Base-by-base conservation (phyloP, 148 eudicot species). In the Silene latifolia region DNA sequence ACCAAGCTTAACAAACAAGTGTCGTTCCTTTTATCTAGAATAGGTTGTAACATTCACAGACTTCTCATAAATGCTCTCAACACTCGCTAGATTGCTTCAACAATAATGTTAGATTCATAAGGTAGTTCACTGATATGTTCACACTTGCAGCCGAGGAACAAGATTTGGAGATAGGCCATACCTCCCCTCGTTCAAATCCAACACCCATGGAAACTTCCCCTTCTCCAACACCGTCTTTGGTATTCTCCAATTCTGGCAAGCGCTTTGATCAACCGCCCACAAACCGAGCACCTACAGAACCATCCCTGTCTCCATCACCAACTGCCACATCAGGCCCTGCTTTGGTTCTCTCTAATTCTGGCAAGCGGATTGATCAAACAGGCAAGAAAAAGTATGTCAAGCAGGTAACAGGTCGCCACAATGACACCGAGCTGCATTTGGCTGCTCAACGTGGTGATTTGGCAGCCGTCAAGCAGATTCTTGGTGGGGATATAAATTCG, bases 361-460 rank as follows among this genome's bases (percentile, higher is more conserved):
- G 91, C 17, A 92, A 92, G 77, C 87, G 97, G 53, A 90, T 92
- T 4, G 92, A 90, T 77, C 97, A 92, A 71, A 83, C 91, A 3
- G 95, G 92, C 11, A 92, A 86, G 83, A 92, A 92, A 73, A 92
- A 92, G 84, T 92, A 92, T 69, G 93, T 92, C 51, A 92, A 89
- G 74, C 93, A 91, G 74, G 97, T 92, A 48, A 92, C 93, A 4
- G 97, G 97, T 67, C 87, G 94, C 24, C 89, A 92, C 79, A 92
- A 92, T 23, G 94, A 92, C 78, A 89, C 97, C 0, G 94, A 88
- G 81, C 87, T 92, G 32, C 97, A 92, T 79, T 80, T 92, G 86
- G 95, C 97, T 48, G 95, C 97, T 53, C 92, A 88, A 68, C 85
- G 87, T 8, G 97, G 97, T 57, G 93, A 92, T 84, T 82, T 90